Conservation (phyloP, 345 rosid species). For the Durio zibethinus region DNA sequence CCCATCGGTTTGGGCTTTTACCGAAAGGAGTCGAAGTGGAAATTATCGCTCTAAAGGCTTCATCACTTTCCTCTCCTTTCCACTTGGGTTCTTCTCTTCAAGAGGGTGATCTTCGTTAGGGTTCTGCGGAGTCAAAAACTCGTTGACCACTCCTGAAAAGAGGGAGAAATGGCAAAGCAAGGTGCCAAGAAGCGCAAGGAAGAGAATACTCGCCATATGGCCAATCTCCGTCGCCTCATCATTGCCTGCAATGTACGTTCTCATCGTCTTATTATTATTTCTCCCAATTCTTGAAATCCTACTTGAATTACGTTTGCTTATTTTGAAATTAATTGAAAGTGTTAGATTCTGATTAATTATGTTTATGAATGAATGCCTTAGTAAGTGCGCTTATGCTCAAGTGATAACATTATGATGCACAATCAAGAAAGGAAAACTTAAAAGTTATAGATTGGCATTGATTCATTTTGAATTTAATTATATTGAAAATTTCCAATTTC, state of each 20-base stretch:
- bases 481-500: not conserved
- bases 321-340: not conserved
- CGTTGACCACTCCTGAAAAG: not conserved
- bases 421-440: too few species aligned
- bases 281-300: not conserved
- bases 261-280: not conserved
- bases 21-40: too few species aligned
- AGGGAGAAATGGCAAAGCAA: conserved; percentile 67
- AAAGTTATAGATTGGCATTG: not conserved
- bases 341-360: not conserved
- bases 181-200: conserved; percentile 93
- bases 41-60: too few species aligned
- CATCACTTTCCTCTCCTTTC: not conserved
- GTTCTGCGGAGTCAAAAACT: not conserved
- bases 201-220: conserved; percentile 78
- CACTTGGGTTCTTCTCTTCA: not conserved
- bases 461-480: not conserved
- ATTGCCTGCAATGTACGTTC: conserved; percentile 61
- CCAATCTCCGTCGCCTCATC: conserved; percentile 56
- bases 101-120: not conserved
- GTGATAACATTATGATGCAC: not conserved
- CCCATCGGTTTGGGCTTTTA: too few species aligned
- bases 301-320: not conserved
- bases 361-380: not conserved
- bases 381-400: not conserved